phyloP scores from a whole-genome alignment of 768 basidiomycete species.

The Panaeolus papilionaceus region DNA sequence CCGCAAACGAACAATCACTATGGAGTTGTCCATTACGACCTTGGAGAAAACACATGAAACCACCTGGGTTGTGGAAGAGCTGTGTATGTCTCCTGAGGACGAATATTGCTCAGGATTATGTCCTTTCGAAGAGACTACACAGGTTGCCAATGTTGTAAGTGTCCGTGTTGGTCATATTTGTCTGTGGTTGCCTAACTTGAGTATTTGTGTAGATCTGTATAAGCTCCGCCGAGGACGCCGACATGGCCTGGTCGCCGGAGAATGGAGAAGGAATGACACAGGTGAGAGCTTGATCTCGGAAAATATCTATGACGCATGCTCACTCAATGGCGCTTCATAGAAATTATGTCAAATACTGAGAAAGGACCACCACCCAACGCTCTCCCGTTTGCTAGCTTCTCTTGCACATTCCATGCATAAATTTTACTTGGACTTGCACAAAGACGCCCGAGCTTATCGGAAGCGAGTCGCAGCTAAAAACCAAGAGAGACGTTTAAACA shows the following conservation, averaged over 20 bases:
- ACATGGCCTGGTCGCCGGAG: constrained; percentile 8
- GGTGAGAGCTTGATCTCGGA: not conserved
- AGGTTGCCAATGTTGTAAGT: not conserved
- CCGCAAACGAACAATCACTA: not conserved
- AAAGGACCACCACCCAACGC: constrained; percentile 14
- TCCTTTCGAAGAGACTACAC: not conserved
- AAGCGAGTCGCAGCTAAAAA: constrained; percentile 12
- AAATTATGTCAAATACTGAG: not conserved
- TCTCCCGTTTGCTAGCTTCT: constrained; percentile 1
- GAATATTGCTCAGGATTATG: constrained; percentile 11
- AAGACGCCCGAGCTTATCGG: constrained; percentile 5
- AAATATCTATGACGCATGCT: not conserved
- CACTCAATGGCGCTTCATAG: not conserved
- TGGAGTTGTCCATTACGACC: constrained; percentile 10
- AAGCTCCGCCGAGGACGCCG: constrained; percentile 17
- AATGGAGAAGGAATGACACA: constrained; percentile 16
- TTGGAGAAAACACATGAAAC: not conserved
- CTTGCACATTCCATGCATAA: constrained; percentile 4
- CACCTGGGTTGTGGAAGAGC: not conserved
- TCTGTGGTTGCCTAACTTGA: not conserved
- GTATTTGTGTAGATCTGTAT: constrained; percentile 10
- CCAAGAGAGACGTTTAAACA: not conserved
- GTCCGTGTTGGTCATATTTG: not conserved
- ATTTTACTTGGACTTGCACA: constrained; percentile 14
- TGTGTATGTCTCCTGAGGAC: constrained; percentile 11